Evolutionary conservation across 2,329 filamentous ascomycete genomes (phyloP), one percentile per base, ranked within the genome.

Genomic region (Verticillium klebahnii): DNA sequence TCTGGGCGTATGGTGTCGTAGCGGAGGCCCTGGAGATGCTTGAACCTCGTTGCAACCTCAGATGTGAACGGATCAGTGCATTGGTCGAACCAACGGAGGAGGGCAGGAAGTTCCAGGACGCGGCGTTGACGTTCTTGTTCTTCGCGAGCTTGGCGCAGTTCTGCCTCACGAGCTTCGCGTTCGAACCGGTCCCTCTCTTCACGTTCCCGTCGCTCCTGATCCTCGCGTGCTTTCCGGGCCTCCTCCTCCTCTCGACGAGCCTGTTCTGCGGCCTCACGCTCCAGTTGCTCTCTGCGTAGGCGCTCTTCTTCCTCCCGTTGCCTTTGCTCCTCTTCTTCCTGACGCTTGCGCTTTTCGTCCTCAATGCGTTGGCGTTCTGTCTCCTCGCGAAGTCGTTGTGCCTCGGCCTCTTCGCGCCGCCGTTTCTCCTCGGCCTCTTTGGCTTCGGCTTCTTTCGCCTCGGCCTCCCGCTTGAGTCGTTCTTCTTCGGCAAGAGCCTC

Each of bases 1-100:
- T 79, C 78, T 3, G 80, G 79, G 15, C 79, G 79, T 61, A 89
- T 86, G 4, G 85, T 88, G 70, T 89, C 86, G 68, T 85, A 88
- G 25, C 87, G 83, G 57, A 87, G 84, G 17, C 86, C 86, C 66
- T 85, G 80, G 64, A 88, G 82, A 56, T 74, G 77, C 64, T 78
- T 78, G 70, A 89, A 88, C 54, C 81, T 81, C 59, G 80, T 75
- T 5, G 85, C 84, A 57, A 85, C 70, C 23, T 78, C 75, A 6
- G 78, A 70, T 6, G 74, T 74, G 69, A 82, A 85, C 15, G 85
- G 81, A 63, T 86, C 80, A 6, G 77, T 69, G 57, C 77, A 80
- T 23, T 71, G 73, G 60, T 86, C 81, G 29, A 89, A 79, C 86
- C 86, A 89, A 57, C 81, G 82, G 55, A 89, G 72, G 37, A 89